Evolutionary conservation across 2,329 filamentous ascomycete genomes (phyloP).

Genomic region (Aspergillus uvarum): DNA sequence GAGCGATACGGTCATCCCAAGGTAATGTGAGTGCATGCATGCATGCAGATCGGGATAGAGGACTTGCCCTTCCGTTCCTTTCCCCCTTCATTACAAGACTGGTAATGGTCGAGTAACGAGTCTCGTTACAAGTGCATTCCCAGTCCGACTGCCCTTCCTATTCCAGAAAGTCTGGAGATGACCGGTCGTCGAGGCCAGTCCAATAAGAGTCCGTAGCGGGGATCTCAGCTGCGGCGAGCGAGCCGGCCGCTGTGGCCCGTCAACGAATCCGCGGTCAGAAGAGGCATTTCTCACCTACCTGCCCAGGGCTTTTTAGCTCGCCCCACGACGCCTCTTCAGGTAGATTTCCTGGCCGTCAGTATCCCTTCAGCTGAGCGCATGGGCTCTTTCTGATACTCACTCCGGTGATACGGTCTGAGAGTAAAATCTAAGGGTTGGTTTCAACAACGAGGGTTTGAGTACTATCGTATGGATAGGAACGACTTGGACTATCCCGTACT

Average conservation of each 20-base stretch:
- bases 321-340: conserved; percentile 27
- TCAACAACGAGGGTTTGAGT: background rate
- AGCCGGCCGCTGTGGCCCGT: conserved; percentile 27
- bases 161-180: conserved; percentile 36
- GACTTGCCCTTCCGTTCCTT: conserved; percentile 8
- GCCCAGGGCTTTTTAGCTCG: conserved; percentile 26
- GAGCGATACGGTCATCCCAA: conserved; percentile 13
- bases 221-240: conserved; percentile 33
- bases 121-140: conserved; percentile 20
- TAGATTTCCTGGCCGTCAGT: conserved; percentile 24
- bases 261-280: conserved; percentile 35
- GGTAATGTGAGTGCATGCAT: conserved; percentile 13
- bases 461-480: background rate
- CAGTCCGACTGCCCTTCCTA: conserved; percentile 23
- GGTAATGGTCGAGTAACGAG: conserved; percentile 13
- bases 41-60: conserved; percentile 14
- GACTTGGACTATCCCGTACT: background rate
- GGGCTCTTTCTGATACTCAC: conserved; percentile 8
- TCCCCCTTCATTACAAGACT: background rate
- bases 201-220: conserved; percentile 42
- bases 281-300: conserved; percentile 14
- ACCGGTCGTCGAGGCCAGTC: conserved; percentile 33
- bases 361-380: conserved; percentile 33
- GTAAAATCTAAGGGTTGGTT: background rate
- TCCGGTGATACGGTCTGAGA: background rate